Evolutionary conservation across 768 basidiomycete genomes (phyloP).

Genomic region (Pisolithus microcarpus): DNA sequence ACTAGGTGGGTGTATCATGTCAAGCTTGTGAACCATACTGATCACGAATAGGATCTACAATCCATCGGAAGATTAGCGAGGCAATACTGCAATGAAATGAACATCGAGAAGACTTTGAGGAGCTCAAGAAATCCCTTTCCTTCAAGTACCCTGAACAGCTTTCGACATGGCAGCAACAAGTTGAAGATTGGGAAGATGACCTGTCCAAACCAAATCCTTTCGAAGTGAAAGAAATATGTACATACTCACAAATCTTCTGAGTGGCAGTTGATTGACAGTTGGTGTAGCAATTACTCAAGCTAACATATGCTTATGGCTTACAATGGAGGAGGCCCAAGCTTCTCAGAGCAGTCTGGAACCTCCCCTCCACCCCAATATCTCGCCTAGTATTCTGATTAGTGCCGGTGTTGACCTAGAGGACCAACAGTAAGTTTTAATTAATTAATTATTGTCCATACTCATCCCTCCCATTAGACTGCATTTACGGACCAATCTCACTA

Average conservation of each 20-base stretch:
- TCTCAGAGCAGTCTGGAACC: not conserved
- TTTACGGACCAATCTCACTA: too few relatives aligned
- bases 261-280: too few relatives aligned
- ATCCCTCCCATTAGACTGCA: too few relatives aligned
- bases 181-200: not conserved
- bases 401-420: conserved; percentile 15
- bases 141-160: too few relatives aligned
- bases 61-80: too few relatives aligned
- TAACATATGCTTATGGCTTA: not conserved
- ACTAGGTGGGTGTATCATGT: not conserved
- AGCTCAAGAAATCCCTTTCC: too few relatives aligned
- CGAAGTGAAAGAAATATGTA: not conserved
- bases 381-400: conserved; percentile 8
- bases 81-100: too few relatives aligned
- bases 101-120: too few relatives aligned
- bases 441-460: too few relatives aligned
- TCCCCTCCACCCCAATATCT: conserved; percentile 8
- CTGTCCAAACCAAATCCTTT: not conserved
- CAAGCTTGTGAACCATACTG: too few relatives aligned
- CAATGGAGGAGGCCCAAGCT: not conserved
- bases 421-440: conserved; percentile 11
- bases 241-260: too few relatives aligned
- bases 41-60: too few relatives aligned
- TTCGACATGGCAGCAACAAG: not conserved
- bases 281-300: not conserved